Percentiles rank a stretch among this genome's conserved stretches.
These are phyloP conservation scores for Neofusicoccum sp. DNA, from an alignment of 2,329 filamentous ascomycete species.

Conservation along the genomic window DNA sequence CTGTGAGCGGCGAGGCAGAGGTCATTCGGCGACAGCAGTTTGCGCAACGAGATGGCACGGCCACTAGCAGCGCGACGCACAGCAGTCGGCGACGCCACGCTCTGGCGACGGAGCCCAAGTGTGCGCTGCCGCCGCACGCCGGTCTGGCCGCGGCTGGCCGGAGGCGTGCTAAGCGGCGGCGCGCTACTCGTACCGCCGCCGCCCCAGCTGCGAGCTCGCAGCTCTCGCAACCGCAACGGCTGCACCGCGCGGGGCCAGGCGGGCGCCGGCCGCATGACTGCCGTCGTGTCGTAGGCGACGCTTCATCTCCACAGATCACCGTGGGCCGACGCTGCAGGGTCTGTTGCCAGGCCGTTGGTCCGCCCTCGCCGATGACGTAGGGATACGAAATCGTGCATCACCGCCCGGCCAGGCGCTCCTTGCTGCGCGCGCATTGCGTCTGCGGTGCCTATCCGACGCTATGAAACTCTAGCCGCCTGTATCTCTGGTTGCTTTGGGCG, in stretches of 20 bases:
- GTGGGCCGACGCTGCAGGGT: conserved; percentile 5
- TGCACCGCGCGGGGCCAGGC: neutral
- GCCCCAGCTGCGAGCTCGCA: neutral
- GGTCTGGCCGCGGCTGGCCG: neutral
- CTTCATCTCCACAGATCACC: conserved; percentile 13
- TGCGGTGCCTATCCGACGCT: conserved; percentile 3
- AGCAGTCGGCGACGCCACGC: conserved; percentile 5
- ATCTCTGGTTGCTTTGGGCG: neutral
- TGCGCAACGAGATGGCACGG: neutral
- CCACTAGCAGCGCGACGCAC: conserved; percentile 10
- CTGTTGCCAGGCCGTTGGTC: conserved; percentile 9
- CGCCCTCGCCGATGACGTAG: conserved; percentile 6
- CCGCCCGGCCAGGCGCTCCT: conserved; percentile 5
- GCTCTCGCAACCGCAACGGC: neutral
- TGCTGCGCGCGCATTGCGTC: conserved; percentile 10
- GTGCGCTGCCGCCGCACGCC: neutral
- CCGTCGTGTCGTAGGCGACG: neutral
- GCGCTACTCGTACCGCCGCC: neutral
- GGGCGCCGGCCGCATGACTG: neutral
- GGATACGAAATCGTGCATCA: conserved; percentile 7
- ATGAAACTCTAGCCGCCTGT: neutral
- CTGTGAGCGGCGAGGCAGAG: neutral
- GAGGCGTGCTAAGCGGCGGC: neutral
- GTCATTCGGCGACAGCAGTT: neutral
- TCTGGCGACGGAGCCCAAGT: neutral